Percentiles rank a stretch among this genome's conserved stretches.
These are phyloP conservation scores for Rubia tinctorum DNA, from an alignment of 305 asterid species.

Conservation along the genomic window DNA sequence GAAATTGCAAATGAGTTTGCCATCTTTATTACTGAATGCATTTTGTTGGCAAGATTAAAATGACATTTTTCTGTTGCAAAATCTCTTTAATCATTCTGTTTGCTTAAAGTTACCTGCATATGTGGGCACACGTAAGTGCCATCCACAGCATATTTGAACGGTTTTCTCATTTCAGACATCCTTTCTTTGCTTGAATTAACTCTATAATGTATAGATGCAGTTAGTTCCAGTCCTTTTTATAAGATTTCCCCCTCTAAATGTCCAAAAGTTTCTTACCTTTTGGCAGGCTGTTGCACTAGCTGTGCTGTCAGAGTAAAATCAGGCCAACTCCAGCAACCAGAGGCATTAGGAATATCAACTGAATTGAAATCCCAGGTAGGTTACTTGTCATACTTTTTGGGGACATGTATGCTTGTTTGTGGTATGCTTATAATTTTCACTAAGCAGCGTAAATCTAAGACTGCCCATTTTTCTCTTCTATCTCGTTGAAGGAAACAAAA, in stretches of 20 bases:
- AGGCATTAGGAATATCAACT: constrained; percentile 92
- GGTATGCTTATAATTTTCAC: background rate
- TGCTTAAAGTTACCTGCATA: background rate
- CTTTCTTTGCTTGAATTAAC: background rate
- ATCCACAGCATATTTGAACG: background rate
- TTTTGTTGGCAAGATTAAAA: background rate
- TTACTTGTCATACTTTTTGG: background rate
- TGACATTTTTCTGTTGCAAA: background rate
- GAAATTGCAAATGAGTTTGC: background rate
- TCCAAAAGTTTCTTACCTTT: constrained; percentile 14
- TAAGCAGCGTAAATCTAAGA: background rate
- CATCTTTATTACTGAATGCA: background rate
- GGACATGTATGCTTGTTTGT: background rate
- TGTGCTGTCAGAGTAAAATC: constrained; percentile 96
- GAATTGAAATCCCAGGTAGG: constrained; percentile 68
- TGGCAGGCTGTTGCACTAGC: constrained; percentile 91
- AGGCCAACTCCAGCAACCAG: constrained; percentile 90
- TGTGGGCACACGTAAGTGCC: background rate
- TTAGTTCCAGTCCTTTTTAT: background rate
- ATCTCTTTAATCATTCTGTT: constrained; percentile 7
- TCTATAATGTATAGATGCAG: background rate
- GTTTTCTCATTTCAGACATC: background rate
- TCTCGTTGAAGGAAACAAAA: background rate
- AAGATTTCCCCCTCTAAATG: background rate
- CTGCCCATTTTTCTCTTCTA: no score